Evolutionary conservation across 2,329 filamentous ascomycete species (phyloP).

Genomic region (Leptographium radiaticola): DNA sequence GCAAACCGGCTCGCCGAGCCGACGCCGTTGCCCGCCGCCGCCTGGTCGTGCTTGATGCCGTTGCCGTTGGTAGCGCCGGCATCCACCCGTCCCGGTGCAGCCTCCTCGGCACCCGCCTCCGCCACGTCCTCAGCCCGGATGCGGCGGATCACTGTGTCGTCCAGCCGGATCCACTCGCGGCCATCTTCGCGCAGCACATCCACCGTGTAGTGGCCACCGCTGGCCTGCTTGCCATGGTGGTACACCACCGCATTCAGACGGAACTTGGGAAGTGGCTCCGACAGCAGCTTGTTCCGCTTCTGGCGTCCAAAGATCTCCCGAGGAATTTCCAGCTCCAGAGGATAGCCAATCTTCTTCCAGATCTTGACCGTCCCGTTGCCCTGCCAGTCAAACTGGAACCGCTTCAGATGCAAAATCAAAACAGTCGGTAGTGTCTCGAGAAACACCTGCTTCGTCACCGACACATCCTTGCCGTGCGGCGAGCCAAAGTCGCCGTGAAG

Average conservation of each 20-base stretch:
- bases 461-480: conserved; percentile 59
- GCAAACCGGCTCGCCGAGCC: conserved; percentile 61
- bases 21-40: conserved; percentile 30
- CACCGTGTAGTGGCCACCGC: conserved; percentile 94
- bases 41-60: not conserved
- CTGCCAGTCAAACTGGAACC: conserved; percentile 86
- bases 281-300: conserved; percentile 51
- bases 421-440: conserved; percentile 87
- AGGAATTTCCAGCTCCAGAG: conserved; percentile 85
- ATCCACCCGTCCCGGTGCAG: conserved; percentile 14
- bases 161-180: conserved; percentile 90
- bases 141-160: conserved; percentile 81
- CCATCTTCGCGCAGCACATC: conserved; percentile 89
- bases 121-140: conserved; percentile 82
- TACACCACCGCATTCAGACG: conserved; percentile 84
- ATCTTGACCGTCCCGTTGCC: conserved; percentile 84
- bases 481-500: conserved; percentile 77
- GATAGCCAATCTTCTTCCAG: conserved; percentile 96
- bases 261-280: conserved; percentile 67
- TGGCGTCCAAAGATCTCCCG: conserved; percentile 74
- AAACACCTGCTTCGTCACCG: conserved; percentile 85
- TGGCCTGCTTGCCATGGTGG: conserved; percentile 94
- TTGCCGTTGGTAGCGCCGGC: conserved; percentile 28
- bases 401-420: conserved; percentile 88
- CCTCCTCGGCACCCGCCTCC: conserved; percentile 71